phyloP scores from a whole-genome alignment of 108 stramenopile species.

The Nannochloropsis salina region DNA sequence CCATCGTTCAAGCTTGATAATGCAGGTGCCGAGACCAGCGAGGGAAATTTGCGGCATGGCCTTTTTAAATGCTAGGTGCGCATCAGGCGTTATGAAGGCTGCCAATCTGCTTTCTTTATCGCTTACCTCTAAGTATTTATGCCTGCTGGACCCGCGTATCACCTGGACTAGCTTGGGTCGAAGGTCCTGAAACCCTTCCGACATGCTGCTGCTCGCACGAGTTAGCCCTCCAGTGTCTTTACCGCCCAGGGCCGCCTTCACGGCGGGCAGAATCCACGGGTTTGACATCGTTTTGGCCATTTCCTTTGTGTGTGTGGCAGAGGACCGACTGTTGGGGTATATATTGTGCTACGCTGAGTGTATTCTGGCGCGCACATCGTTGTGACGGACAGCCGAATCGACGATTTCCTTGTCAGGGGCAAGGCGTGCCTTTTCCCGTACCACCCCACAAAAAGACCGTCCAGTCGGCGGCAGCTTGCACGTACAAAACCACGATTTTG shows the following conservation, averaged over 20 bases:
- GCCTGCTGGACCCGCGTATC: background rate
- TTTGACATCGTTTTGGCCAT: conserved; percentile 1
- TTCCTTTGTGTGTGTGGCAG: too few species aligned
- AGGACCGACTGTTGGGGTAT: too few species aligned
- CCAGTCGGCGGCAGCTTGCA: too few species aligned
- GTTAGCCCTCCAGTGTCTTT: background rate
- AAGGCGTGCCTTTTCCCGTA: too few species aligned
- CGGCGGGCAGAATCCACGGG: conserved; percentile 13
- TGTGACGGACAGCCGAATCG: too few species aligned
- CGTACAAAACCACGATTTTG: too few species aligned
- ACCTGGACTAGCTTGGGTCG: background rate
- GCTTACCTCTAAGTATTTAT: background rate
- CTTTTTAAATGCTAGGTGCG: background rate
- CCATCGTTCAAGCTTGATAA: conserved; percentile 10
- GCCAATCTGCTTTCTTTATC: conserved; percentile 6
- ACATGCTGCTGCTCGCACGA: background rate
- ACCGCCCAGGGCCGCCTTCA: background rate
- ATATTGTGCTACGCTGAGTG: too few species aligned
- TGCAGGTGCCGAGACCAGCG: conserved; percentile 2
- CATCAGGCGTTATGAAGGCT: background rate
- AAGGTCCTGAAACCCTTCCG: background rate
- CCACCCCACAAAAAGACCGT: too few species aligned
- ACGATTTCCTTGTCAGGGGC: too few species aligned
- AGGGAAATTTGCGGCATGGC: background rate
- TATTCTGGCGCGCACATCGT: too few species aligned